Percentiles rank a stretch among this genome's conserved stretches.
These are phyloP conservation scores for Endothia cerciana DNA, from an alignment of 2,329 filamentous ascomycete genomes.

Conservation along the genomic window DNA sequence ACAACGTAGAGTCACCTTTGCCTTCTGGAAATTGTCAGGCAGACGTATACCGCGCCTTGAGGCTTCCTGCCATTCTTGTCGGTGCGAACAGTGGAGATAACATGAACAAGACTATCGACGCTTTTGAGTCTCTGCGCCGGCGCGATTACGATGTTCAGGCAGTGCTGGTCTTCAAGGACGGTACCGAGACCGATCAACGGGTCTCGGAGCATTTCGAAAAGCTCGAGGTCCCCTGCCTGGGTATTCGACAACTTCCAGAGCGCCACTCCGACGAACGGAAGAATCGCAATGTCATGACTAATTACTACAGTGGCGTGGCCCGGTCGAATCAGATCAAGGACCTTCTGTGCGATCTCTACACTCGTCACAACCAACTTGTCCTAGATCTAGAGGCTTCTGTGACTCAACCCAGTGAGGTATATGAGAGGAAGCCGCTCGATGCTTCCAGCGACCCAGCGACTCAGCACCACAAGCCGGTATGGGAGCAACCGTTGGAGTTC, in stretches of 20 bases:
- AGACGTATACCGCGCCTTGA: constrained; percentile 74
- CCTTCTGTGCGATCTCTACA: background rate
- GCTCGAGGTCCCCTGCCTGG: constrained; percentile 59
- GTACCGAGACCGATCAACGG: constrained; percentile 71
- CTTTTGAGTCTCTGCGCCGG: constrained; percentile 77
- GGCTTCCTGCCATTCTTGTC: constrained; percentile 74
- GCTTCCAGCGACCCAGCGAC: background rate
- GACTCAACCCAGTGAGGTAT: background rate
- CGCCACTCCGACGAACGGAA: constrained; percentile 42
- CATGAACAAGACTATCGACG: constrained; percentile 78
- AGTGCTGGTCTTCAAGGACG: constrained; percentile 67
- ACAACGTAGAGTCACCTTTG: constrained; percentile 78
- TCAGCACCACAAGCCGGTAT: background rate
- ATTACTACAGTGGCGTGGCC: constrained; percentile 2
- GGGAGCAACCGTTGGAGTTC: background rate
- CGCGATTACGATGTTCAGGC: constrained; percentile 77
- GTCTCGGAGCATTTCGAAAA: constrained; percentile 70
- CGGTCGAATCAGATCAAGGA: constrained; percentile 9
- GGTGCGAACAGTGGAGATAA: constrained; percentile 78
- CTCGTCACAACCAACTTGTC: background rate
- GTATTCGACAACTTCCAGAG: constrained; percentile 63
- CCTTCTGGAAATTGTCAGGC: constrained; percentile 78
- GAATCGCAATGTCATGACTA: constrained; percentile 43
- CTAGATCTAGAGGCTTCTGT: background rate
- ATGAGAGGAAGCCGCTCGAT: background rate